Percentiles rank a stretch among this genome's conserved stretches.
phyloP scores from a whole-genome alignment of 805 yeast species.

The Nakazawaea anatomiae region DNA sequence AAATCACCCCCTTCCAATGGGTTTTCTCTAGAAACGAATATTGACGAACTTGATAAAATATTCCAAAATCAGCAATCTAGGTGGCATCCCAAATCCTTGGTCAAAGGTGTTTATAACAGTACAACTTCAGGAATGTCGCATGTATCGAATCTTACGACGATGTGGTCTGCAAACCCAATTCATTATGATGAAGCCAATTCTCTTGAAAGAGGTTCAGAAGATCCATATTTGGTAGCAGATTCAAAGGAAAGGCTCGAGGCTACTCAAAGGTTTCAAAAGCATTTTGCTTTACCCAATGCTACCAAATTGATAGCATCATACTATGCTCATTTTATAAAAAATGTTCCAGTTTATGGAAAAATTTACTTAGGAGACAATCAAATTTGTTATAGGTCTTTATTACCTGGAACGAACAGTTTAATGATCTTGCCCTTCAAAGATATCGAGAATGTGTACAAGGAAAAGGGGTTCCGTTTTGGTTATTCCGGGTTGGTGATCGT shows the following conservation, averaged over 20 bases:
- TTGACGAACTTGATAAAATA: not conserved
- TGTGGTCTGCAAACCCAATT: conserved; percentile 55
- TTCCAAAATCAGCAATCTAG: conserved; percentile 1
- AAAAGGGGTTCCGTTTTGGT: conserved; percentile 62
- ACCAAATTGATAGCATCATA: conserved; percentile 61
- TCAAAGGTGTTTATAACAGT: conserved; percentile 18
- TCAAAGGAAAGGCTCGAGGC: conserved; percentile 38
- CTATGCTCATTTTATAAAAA: conserved; percentile 60
- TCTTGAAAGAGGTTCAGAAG: conserved; percentile 36
- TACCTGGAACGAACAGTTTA: conserved; percentile 71
- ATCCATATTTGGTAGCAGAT: conserved; percentile 41
- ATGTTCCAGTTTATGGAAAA: conserved; percentile 80
- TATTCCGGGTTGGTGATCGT: conserved; percentile 68
- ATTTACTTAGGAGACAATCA: conserved; percentile 62
- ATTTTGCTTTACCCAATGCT: conserved; percentile 55
- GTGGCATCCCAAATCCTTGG: conserved; percentile 22
- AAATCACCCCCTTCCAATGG: not conserved
- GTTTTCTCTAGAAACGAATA: not conserved
- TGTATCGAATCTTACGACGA: conserved; percentile 14
- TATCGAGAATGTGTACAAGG: conserved; percentile 62
- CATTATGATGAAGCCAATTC: conserved; percentile 48
- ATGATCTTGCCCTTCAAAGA: conserved; percentile 80
- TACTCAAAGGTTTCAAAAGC: conserved; percentile 52
- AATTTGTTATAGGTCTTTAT: conserved; percentile 73
- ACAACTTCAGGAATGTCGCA: conserved; percentile 6